Percentiles rank a stretch among this genome's conserved stretches.
phyloP scores from a whole-genome alignment of 768 basidiomycete species.

The Coprinopsis sp. region DNA sequence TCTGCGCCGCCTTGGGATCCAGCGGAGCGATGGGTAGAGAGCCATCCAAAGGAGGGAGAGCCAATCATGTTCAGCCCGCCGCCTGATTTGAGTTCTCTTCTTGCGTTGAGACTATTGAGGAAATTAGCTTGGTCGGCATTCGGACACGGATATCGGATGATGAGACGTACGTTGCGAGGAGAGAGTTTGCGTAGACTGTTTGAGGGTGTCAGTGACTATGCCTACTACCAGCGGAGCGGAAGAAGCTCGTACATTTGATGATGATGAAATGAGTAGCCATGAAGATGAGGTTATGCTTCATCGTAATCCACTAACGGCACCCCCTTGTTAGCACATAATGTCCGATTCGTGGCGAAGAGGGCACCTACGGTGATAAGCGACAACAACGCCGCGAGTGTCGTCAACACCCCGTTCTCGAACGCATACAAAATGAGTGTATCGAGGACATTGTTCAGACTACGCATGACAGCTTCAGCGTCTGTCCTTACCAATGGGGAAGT shows the following conservation, averaged over 20 bases:
- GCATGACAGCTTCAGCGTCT: background rate
- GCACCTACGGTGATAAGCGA: conserved; percentile 44
- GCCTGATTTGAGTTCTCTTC: no score
- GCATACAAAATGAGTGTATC: conserved; percentile 45
- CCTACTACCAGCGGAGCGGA: background rate
- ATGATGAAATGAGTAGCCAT: conserved; percentile 49
- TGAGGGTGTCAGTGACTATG: background rate
- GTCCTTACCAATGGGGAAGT: background rate
- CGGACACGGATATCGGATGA: no score
- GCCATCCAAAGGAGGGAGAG: no score
- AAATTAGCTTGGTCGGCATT: no score
- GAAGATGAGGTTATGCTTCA: conserved; percentile 41
- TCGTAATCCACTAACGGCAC: conserved; percentile 37
- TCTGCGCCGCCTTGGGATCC: no score
- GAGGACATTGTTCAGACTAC: conserved; percentile 44
- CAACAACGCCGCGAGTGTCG: conserved; percentile 43
- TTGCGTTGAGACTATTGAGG: no score
- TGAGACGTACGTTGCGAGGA: no score
- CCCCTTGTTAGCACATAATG: background rate
- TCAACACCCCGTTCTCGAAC: conserved; percentile 49
- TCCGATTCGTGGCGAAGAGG: background rate
- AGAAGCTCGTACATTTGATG: conserved; percentile 35
- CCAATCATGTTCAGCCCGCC: no score
- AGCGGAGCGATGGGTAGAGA: no score
- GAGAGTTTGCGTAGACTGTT: background rate